Base-by-base conservation (phyloP, 1,284 basidiomycete genomes). In the Sporisorium scitamineum region DNA sequence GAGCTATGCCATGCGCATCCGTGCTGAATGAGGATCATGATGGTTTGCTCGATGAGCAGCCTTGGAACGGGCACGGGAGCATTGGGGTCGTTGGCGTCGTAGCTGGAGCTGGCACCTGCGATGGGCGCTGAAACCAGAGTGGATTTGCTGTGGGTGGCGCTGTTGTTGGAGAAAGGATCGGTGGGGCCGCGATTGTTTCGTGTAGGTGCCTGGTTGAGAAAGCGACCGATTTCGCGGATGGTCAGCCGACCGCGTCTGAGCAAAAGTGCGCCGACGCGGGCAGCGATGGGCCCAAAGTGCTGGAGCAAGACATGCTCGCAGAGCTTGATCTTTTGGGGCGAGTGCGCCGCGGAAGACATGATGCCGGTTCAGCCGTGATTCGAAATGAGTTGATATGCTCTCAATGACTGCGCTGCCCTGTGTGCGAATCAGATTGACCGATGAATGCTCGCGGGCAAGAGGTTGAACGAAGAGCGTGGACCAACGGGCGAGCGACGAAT, bases 11-110 rank as follows among this genome's bases (percentile, higher is more conserved):
- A 86, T 37, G 85, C 79, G 58, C 85, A 87, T 85, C 95, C 94
- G 86, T 99, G 95, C 86, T 98, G 95, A 26, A 95, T 89, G 57
- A 99, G 90, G 54, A 92, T 90, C 61, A 98, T 87, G 53, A 97
- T 88, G 29, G 91, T 89, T 22, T 92, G 91, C 58, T 92, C 90
- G 29, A 92, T 89, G 1, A 89, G 90, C 18, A 91, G 89, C 9
- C 90, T 61, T 2, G 77, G 71, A 88, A 80, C 90, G 90, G 42
- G 93, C 84, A 44, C 77, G 73, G 9, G 92, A 89, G 84, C 90
- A 90, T 52, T 91, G 91, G 50, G 92, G 47, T 63, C 59, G 54
- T 61, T 41, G n/a, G 52, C 68, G 41, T 67, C 69, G 60, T 61
- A 55, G 56, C 68, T 75, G 45, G 70, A 59, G 54, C 70, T 74